Evolutionary conservation across 2,329 filamentous ascomycete species (phyloP).

Genomic region (Karstenula rhodostoma): DNA sequence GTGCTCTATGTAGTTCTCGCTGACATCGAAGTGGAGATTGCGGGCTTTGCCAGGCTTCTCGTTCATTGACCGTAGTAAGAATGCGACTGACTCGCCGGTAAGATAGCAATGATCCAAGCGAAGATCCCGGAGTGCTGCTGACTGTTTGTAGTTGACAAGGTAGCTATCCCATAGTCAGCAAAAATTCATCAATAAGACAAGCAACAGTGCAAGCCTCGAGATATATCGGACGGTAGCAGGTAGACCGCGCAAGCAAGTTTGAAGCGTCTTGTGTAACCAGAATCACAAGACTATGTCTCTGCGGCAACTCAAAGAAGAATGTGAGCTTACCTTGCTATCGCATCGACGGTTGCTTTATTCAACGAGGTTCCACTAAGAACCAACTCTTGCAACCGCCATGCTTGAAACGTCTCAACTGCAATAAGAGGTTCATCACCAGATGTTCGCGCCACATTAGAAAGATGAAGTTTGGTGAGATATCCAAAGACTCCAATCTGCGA

Average conservation of each 20-base stretch:
- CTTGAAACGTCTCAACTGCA: conserved; percentile 69
- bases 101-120: conserved; percentile 72
- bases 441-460: conserved; percentile 70
- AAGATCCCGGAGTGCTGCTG: conserved; percentile 67
- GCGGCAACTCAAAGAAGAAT: neutral
- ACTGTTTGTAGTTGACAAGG: conserved; percentile 65
- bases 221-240: no score
- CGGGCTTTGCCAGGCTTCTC: conserved; percentile 59
- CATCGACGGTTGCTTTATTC: conserved; percentile 70
- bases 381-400: conserved; percentile 73
- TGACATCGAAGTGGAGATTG: conserved; percentile 71
- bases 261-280: neutral
- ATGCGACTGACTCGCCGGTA: conserved; percentile 70
- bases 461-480: conserved; percentile 70
- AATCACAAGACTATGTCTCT: neutral
- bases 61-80: conserved; percentile 70
- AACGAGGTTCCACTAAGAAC: conserved; percentile 69
- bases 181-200: neutral
- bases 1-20: conserved; percentile 66
- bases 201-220: no score
- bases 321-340: conserved; percentile 58
- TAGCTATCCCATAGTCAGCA: conserved; percentile 61
- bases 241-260: neutral
- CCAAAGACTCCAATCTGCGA: conserved; percentile 72
- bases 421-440: conserved; percentile 71